Evolutionary conservation across 2,329 filamentous ascomycete genomes (phyloP).

Genomic region (Fusarium lyarnte): DNA sequence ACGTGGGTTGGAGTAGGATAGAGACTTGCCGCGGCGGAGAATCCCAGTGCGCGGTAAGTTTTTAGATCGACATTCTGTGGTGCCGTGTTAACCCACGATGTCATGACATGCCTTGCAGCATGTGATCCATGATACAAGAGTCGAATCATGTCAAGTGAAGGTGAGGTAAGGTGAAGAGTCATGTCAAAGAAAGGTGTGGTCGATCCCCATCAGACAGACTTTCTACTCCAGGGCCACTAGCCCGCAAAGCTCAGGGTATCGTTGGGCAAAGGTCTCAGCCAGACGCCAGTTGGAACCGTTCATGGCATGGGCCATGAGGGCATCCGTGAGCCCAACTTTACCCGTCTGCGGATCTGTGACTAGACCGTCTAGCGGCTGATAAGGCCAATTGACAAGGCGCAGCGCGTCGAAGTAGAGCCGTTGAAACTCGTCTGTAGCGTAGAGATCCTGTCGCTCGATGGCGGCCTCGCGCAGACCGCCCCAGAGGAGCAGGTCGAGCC

Average conservation of each 20-base stretch:
- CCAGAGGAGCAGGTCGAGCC: conserved; percentile 49
- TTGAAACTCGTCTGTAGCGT: conserved; percentile 51
- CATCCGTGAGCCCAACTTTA: conserved; percentile 34
- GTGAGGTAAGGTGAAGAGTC: not conserved
- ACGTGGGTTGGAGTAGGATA: conserved; percentile 15
- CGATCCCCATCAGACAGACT: not conserved
- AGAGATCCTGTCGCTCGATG: conserved; percentile 49
- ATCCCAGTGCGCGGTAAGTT: conserved; percentile 8
- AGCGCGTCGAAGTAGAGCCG: conserved; percentile 48
- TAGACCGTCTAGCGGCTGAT: conserved; percentile 28
- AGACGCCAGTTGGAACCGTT: conserved; percentile 32
- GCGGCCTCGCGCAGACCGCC: conserved; percentile 48
- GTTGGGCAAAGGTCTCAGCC: conserved; percentile 16
- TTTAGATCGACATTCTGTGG: conserved; percentile 33
- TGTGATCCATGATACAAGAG: conserved; percentile 17
- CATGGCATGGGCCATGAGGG: conserved; percentile 32
- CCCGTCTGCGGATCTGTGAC: conserved; percentile 33
- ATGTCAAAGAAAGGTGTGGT: not conserved
- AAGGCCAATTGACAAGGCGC: conserved; percentile 50
- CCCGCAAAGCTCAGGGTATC: conserved; percentile 32
- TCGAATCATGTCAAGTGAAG: conserved; percentile 10
- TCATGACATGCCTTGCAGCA: conserved; percentile 22
- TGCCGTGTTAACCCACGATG: conserved; percentile 36
- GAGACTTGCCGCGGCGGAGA: conserved; percentile 24
- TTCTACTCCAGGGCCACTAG: conserved; percentile 25